Conservation (phyloP, 176 grass and related monocot species). For the Echinochloa phyllopogon region DNA sequence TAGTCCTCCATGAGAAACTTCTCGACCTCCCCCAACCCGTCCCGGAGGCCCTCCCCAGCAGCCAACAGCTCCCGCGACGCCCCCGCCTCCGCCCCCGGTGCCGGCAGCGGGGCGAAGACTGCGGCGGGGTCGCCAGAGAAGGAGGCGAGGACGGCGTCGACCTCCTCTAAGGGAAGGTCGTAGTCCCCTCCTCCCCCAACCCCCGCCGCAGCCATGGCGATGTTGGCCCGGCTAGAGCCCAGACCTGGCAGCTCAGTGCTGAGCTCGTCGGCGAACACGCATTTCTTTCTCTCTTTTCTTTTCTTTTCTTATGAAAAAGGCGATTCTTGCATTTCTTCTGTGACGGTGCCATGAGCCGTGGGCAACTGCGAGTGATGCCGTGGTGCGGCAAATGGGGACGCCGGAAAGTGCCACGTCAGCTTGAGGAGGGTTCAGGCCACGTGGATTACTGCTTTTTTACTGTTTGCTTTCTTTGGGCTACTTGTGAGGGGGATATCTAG, state of each 20-base stretch:
- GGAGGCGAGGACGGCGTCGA: constrained; percentile 30
- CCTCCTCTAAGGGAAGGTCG: constrained; percentile 31
- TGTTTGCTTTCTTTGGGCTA: neutral
- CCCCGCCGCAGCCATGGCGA: constrained; percentile 12
- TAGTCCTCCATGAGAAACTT: constrained; percentile 74
- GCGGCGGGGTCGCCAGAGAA: constrained; percentile 19
- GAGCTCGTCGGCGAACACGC: neutral
- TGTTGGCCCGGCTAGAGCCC: neutral
- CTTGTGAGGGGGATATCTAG: neutral
- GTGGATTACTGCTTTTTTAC: neutral
- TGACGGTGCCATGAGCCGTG: neutral
- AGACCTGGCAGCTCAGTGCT: neutral
- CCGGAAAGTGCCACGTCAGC: neutral
- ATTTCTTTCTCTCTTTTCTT: neutral
- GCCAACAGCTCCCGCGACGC: neutral
- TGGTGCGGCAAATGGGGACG: neutral
- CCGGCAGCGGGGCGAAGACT: neutral
- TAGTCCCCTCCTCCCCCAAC: neutral
- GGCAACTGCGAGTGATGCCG: neutral
- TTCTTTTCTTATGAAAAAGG: neutral
- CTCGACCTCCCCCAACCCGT: constrained; percentile 50
- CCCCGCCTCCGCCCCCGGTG: neutral
- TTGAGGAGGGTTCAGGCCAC: neutral
- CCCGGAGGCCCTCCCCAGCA: neutral
- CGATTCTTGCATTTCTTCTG: neutral